phyloP scores from a whole-genome alignment of 345 rosid species.

The Syzygium aqueum region DNA sequence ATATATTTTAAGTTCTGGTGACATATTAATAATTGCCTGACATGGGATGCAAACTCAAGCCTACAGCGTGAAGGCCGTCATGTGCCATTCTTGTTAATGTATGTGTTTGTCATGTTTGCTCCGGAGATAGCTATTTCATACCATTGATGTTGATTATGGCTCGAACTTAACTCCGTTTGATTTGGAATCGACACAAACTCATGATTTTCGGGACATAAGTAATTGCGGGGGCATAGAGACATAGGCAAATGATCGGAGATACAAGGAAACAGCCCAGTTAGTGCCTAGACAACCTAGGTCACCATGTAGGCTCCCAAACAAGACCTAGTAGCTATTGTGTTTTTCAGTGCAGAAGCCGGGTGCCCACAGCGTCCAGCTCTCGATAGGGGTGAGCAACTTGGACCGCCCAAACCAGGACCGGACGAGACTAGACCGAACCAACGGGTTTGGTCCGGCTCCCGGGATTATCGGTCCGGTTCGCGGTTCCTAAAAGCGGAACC shows the following conservation, averaged over 20 bases:
- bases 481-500: too few relatives aligned
- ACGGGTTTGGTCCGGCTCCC: too few relatives aligned
- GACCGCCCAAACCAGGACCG: too few relatives aligned
- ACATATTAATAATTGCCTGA: not conserved
- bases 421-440: too few relatives aligned
- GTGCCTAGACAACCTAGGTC: not conserved
- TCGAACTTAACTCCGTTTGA: not conserved
- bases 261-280: not conserved
- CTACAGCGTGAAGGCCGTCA: not conserved
- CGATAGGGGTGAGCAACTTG: too few relatives aligned
- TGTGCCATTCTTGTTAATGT: not conserved
- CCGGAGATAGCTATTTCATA: not conserved
- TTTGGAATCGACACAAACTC: not conserved
- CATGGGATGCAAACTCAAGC: not conserved
- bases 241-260: not conserved
- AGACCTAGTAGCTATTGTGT: not conserved
- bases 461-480: too few relatives aligned
- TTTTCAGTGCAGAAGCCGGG: not conserved
- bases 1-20: not conserved
- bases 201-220: not conserved
- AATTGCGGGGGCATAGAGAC: not conserved
- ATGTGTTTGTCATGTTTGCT: not conserved
- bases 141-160: not conserved
- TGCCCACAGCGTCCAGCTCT: too few relatives aligned
- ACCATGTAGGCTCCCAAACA: not conserved